Conservation (phyloP, 2,329 filamentous ascomycete genomes). For the Nigrograna mackinnonii region DNA sequence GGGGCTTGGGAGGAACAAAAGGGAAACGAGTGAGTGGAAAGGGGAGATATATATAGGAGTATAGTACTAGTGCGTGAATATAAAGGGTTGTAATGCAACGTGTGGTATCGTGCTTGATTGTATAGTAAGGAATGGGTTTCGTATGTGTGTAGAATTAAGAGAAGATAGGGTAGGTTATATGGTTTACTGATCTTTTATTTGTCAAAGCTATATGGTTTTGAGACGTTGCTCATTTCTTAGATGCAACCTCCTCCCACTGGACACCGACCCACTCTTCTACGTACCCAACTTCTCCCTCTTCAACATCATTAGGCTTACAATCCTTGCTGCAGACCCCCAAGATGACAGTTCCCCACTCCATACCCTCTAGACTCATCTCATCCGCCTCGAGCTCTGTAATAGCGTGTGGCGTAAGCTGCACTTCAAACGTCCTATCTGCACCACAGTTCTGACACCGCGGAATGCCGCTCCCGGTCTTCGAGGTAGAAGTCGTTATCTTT, state of each 20-base stretch:
- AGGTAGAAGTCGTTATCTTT: slow-evolving; percentile 30
- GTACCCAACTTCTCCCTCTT: slow-evolving; percentile 71
- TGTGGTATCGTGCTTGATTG: too few species aligned
- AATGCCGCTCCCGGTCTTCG: slow-evolving; percentile 51
- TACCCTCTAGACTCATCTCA: slow-evolving; percentile 72
- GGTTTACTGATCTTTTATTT: too few species aligned
- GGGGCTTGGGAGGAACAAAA: too few species aligned
- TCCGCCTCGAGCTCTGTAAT: slow-evolving; percentile 84
- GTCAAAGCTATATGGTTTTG: too few species aligned
- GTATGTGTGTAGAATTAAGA: too few species aligned
- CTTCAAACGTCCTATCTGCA: slow-evolving; percentile 77
- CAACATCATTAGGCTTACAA: slow-evolving; percentile 66
- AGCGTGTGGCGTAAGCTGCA: slow-evolving; percentile 88
- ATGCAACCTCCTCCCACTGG: slow-evolving; percentile 83
- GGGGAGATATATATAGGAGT: too few species aligned
- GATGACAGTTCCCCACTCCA: slow-evolving; percentile 97
- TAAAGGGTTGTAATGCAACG: too few species aligned
- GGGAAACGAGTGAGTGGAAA: too few species aligned
- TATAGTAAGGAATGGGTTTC: too few species aligned
- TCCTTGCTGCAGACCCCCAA: slow-evolving; percentile 82
- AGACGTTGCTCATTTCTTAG: slow-evolving; percentile 16
- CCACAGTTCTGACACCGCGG: slow-evolving; percentile 80
- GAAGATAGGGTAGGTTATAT: too few species aligned
- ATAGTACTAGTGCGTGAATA: too few species aligned
- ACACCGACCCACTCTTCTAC: slow-evolving; percentile 97